Base-by-base conservation (phyloP, 345 rosid genomes). In the Eucalyptus marginata region DNA sequence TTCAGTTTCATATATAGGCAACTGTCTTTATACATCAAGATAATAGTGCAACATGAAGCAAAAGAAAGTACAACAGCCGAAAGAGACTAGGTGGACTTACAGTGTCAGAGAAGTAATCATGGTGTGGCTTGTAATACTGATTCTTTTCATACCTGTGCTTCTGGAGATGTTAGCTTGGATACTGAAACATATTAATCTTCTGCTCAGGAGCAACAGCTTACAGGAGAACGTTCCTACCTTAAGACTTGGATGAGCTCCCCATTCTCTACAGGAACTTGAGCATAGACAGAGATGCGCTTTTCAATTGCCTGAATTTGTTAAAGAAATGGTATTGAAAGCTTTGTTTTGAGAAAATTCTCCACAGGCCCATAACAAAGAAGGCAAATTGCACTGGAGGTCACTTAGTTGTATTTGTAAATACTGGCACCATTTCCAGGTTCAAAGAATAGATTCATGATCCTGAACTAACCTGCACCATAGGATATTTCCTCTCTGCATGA, bases 211-310 rank as follows among this genome's bases (percentile, higher is more conserved):
- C 66, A 83, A 88, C 43, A 83, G 81, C n/a, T 66, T 86, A 86
- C n/a, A 84, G 52, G 86, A 87, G 43, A 86, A 85, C 89, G 68
- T 52, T 81, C 95, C 88, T 91, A 96, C 99, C 99, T 96, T 89
- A 97, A 92, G 87, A 97, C 98, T 92, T 97, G 99, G 89, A 97
- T 92, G 91, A 96, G 98, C 92, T 97, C 99, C 18, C 99, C 99
- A 90, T 97, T 95, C 91, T 97, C 99, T 10, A 92, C 87, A 66
- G 99, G 99, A 81, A 96, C 93, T 95, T 97, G 99, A 93, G 99
- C 94, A 93, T 94, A 97, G 87, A 97, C 95, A 36, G 99, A 91
- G 88, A 97, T 97, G 89, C 99, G 92, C 90, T 97, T 95, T 91
- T 97, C 99, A 91, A 97, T 96, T 88, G 96, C 96, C 99, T 97